Percentiles rank a stretch among this genome's conserved stretches.
These are phyloP conservation scores for Cotoneaster glaucophyllus DNA, from an alignment of 306 rosid species.

Conservation along the genomic window DNA sequence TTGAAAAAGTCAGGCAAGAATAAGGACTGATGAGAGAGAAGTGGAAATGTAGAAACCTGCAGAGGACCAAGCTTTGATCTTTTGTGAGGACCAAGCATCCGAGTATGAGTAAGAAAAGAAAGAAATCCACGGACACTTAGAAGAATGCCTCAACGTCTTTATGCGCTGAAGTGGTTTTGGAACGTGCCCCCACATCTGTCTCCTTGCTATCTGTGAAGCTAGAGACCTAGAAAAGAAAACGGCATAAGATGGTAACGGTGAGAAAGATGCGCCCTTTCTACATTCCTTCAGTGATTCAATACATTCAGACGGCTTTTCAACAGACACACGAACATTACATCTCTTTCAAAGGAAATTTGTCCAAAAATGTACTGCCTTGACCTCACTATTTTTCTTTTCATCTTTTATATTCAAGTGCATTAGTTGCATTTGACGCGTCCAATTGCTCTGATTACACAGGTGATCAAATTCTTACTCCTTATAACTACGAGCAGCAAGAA, in stretches of 20 bases:
- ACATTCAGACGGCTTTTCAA: not conserved
- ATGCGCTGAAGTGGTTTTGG: slow-evolving; percentile 30
- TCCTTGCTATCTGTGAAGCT: slow-evolving; percentile 8
- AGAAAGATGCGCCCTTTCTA: not conserved
- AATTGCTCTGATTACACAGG: too few relatives aligned
- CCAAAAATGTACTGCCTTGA: not conserved
- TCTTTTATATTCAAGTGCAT: not conserved
- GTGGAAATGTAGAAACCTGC: slow-evolving; percentile 44
- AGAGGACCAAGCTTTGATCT: slow-evolving; percentile 79
- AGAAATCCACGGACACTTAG: slow-evolving; percentile 40
- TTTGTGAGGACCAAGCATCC: slow-evolving; percentile 36
- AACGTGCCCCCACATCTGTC: slow-evolving; percentile 43
- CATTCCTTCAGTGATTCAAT: not conserved
- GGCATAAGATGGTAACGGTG: not conserved
- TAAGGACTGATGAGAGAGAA: not conserved
- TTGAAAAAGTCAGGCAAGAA: not conserved
- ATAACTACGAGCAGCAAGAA: not conserved
- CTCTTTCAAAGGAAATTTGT: not conserved
- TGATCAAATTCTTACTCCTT: not conserved
- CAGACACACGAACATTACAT: not conserved
- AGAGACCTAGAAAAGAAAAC: slow-evolving; percentile 6
- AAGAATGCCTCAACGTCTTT: slow-evolving; percentile 33
- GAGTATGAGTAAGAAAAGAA: slow-evolving; percentile 37
- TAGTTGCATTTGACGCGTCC: not conserved
- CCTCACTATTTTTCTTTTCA: not conserved